phyloP scores from a whole-genome alignment of 768 basidiomycete genomes.

The Fomitopsis serialis region DNA sequence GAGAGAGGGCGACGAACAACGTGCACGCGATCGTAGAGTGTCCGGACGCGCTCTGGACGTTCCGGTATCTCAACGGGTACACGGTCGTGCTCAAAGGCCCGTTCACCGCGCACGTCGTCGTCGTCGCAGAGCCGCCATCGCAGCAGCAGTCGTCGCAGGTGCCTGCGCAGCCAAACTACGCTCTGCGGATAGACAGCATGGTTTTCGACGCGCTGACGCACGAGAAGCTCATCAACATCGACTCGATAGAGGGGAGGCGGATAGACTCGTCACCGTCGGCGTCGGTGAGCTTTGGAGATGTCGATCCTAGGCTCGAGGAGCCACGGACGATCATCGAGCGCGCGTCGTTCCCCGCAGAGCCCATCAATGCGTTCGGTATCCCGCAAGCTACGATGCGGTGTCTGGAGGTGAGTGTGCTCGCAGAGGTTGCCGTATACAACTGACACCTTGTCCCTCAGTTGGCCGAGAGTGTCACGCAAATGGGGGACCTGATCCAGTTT shows the following conservation, averaged over 20 bases:
- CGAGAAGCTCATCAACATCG: slow-evolving; percentile 71
- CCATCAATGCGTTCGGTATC: slow-evolving; percentile 85
- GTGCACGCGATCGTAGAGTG: slow-evolving; percentile 58
- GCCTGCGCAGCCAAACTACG: slow-evolving; percentile 7
- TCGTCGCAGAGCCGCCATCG: slow-evolving; percentile 21
- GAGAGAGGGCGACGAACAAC: slow-evolving; percentile 54
- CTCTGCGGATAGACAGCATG: slow-evolving; percentile 67
- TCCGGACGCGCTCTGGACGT: slow-evolving; percentile 73
- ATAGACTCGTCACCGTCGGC: slow-evolving; percentile 33
- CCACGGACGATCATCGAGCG: slow-evolving; percentile 53
- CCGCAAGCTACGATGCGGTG: slow-evolving; percentile 88
- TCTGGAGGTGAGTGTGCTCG: slow-evolving; percentile 53
- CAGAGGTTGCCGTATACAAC: background rate
- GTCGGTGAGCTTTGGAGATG: slow-evolving; percentile 8
- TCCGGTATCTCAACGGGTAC: slow-evolving; percentile 75
- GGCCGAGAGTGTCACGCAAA: slow-evolving; percentile 76
- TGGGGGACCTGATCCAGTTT: slow-evolving; percentile 72
- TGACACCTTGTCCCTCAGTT: slow-evolving; percentile 35
- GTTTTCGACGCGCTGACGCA: slow-evolving; percentile 69
- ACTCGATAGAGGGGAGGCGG: slow-evolving; percentile 50
- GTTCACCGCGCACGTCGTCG: slow-evolving; percentile 56
- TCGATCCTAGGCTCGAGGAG: slow-evolving; percentile 44
- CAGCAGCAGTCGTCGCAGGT: slow-evolving; percentile 7
- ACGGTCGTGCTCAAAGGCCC: slow-evolving; percentile 73
- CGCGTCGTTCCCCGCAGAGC: slow-evolving; percentile 72